A percentile compares a stretch with the other conserved stretches of the same genome.
Evolutionary conservation across 1,284 basidiomycete genomes (phyloP).

Genomic region (Ceratobasidium sp.): DNA sequence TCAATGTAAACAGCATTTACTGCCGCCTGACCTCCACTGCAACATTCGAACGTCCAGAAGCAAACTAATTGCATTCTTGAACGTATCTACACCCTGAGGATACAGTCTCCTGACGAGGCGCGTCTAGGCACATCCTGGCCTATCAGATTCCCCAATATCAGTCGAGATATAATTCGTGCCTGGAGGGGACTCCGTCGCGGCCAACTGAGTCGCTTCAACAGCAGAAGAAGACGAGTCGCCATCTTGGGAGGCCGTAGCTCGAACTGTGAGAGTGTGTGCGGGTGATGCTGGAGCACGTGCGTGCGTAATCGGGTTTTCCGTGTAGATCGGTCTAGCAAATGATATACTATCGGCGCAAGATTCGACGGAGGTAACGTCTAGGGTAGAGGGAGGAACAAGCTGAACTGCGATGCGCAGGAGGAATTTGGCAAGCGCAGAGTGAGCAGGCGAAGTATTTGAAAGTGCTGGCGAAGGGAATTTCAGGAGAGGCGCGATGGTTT

Average conservation of each 20-base stretch:
- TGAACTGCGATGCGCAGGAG: slow-evolving; percentile 90
- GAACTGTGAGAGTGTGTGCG: slow-evolving; percentile 94
- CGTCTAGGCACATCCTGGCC: slow-evolving; percentile 91
- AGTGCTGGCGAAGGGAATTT: slow-evolving; percentile 58
- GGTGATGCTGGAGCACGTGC: slow-evolving; percentile 79
- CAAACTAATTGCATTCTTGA: slow-evolving; percentile 88
- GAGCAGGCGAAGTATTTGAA: slow-evolving; percentile 92
- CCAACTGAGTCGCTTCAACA: slow-evolving; percentile 68
- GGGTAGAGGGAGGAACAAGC: slow-evolving; percentile 88
- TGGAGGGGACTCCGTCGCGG: slow-evolving; percentile 75
- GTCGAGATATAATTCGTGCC: slow-evolving; percentile 86
- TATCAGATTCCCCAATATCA: slow-evolving; percentile 89
- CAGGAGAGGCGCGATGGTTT: slow-evolving; percentile 61
- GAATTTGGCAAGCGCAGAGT: slow-evolving; percentile 80
- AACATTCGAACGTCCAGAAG: slow-evolving; percentile 94
- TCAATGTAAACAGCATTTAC: slow-evolving; percentile 99
- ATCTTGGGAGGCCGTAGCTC: slow-evolving; percentile 93
- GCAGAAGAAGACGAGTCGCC: slow-evolving; percentile 62
- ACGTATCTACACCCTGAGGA: slow-evolving; percentile 94
- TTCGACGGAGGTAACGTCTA: slow-evolving; percentile 92
- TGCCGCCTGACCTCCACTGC: slow-evolving; percentile 98
- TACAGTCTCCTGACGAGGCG: slow-evolving; percentile 95
- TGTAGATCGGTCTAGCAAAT: slow-evolving; percentile 96
- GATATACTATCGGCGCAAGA: slow-evolving; percentile 76
- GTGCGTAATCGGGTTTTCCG: slow-evolving; percentile 97